Percentiles rank a stretch among this genome's conserved stretches.
Conservation (phyloP, 202 grass and related monocot species). For the Eragrostis tef region DNA sequence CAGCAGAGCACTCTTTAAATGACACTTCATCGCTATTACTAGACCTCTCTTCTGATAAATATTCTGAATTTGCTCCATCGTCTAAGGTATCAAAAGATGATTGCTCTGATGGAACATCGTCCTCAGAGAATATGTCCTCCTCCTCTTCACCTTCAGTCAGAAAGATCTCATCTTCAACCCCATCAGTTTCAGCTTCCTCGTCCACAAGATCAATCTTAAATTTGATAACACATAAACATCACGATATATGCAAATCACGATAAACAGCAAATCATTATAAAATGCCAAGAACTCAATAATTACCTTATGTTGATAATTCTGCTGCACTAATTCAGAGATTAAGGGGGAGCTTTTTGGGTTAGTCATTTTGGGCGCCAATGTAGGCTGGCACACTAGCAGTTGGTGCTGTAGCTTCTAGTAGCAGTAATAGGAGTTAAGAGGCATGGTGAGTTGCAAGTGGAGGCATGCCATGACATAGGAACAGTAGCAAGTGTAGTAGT, state of each 20-base stretch:
- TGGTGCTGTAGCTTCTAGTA: no score
- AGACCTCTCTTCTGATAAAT: slow-evolving; percentile 50
- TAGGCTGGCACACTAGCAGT: no score
- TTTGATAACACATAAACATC: slow-evolving; percentile 2
- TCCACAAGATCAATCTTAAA: slow-evolving; percentile 84
- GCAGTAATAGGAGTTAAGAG: no score
- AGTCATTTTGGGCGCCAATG: no score
- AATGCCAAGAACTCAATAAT: background rate
- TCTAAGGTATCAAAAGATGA: slow-evolving; percentile 59
- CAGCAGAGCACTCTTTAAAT: slow-evolving; percentile 41
- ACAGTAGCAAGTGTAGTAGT: no score
- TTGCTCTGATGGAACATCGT: slow-evolving; percentile 53
- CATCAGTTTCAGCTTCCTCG: slow-evolving; percentile 48
- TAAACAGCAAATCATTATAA: slow-evolving; percentile 12
- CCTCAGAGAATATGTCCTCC: slow-evolving; percentile 58
- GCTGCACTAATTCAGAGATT: no score
- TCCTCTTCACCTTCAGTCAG: slow-evolving; percentile 57
- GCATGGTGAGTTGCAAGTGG: no score
- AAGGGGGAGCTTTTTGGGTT: no score
- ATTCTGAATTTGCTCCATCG: slow-evolving; percentile 45
- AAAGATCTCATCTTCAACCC: slow-evolving; percentile 52
- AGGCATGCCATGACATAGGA: no score
- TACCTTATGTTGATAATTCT: no score
- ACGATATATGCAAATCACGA: slow-evolving; percentile 23
- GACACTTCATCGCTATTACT: slow-evolving; percentile 38